Evolutionary conservation across 2,329 filamentous ascomycete species (phyloP), one percentile per base, ranked within the genome.

Genomic region (Talaromyces marneffei): DNA sequence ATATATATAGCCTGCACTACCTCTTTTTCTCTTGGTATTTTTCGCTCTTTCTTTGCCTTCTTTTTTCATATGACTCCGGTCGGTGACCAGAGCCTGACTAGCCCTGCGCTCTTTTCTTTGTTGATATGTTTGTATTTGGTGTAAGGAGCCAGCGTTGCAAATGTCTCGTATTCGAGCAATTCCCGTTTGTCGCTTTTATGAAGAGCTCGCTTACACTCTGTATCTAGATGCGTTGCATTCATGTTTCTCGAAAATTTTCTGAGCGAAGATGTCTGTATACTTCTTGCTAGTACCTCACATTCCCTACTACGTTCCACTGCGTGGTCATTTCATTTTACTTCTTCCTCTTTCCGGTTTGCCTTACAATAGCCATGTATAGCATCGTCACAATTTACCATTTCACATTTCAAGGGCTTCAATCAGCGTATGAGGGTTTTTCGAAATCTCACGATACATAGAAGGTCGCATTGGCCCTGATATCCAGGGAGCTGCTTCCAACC

Each of bases 401-500:
- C 18, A 9, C 12, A 29, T 48, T 25, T 48, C 25, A 29, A 29
- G n/a, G 16, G 3, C 44, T 48, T 3, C 1, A 27, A 16, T 3
- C n/a, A n/a, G 25, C n/a, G 8, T n/a, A 27, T 48, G 25, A n/a
- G 9, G 20, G 2, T 14, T n/a, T 52, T 8, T 20, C 20, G 14
- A 20, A 14, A 1, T 12, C 29, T 60, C 42, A 63, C 6, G 53
- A 42, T 23, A 74, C 72, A 61, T 67, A 68, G 44, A 74, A 71
- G 5, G 69, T 74, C 33, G 68, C 65, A 61, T 70, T 74, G 5
- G 67, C 72, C 57, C 71, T 62, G 60, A 74, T 70, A 68, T 74
- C 73, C 58, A 63, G 63, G n/a, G 71, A 73, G 64, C 78, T 82
- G n/a, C 75, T 73, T 2, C 87, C 88, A 16, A 87, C 82, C 59